These are phyloP conservation scores for Mortierella sp. DNA, from an alignment of 371 early-diverging fungal species.

Conservation along the genomic window DNA sequence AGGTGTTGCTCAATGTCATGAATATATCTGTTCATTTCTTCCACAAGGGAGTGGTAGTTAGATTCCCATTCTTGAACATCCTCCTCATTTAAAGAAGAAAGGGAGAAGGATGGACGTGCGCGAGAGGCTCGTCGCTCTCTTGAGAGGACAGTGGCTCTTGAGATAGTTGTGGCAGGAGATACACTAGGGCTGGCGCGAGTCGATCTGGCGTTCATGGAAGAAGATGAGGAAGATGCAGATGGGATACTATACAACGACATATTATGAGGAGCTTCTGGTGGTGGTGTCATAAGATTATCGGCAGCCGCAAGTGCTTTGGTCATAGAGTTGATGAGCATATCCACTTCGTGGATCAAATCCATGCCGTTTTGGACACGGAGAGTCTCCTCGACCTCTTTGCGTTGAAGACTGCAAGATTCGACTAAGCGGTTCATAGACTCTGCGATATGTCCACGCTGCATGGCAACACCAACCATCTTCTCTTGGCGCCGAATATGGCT, in stretches of 20 bases:
- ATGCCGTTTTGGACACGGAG: slow-evolving; percentile 40
- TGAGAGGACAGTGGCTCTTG: slow-evolving; percentile 24
- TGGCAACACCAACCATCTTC: slow-evolving; percentile 49
- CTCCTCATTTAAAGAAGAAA: slow-evolving; percentile 69
- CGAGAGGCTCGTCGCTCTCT: slow-evolving; percentile 29
- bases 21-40: slow-evolving; percentile 62
- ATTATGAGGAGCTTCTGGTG: neutral
- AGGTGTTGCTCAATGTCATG: slow-evolving; percentile 51
- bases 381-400: slow-evolving; percentile 42
- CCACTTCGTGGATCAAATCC: slow-evolving; percentile 38
- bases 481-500: slow-evolving; percentile 39
- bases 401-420: slow-evolving; percentile 38
- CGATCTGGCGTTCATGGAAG: slow-evolving; percentile 19
- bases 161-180: slow-evolving; percentile 14
- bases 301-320: slow-evolving; percentile 20
- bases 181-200: slow-evolving; percentile 18
- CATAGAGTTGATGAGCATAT: slow-evolving; percentile 31
- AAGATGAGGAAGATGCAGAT: slow-evolving; percentile 29
- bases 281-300: slow-evolving; percentile 22
- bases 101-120: slow-evolving; percentile 61
- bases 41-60: slow-evolving; percentile 66
- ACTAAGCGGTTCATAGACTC: slow-evolving; percentile 50
- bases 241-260: slow-evolving; percentile 33
- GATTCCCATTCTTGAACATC: slow-evolving; percentile 68
- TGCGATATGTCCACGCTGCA: slow-evolving; percentile 49